Evolutionary conservation across 1,284 basidiomycete species (phyloP), one percentile per base, ranked within the genome.

Genomic region (Heterobasidion annosum): DNA sequence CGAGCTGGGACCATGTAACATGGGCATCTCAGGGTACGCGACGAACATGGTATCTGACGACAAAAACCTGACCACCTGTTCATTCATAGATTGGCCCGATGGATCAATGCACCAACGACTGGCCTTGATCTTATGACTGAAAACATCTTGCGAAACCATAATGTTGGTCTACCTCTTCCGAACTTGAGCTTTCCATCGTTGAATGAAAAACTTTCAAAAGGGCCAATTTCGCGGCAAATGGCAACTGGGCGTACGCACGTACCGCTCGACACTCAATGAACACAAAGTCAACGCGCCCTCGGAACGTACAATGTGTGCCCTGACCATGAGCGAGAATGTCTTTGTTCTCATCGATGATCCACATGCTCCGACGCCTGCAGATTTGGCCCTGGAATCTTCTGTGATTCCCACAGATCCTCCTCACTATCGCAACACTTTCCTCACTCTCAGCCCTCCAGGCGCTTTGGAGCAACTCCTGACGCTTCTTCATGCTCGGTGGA

Each of bases 301-400:
- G 9, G 86, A 88, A 62, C 77, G 87, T 34, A 76, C 77, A 1
- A 87, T 90, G 79, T 83, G 76, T 61, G 72, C 84, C 32, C 71
- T 90, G 19, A 85, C 85, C 5, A 85, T 89, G 83, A 79, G 82
- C 56, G 81, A 88, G 43, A 83, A 85, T 59, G 84, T 85, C 32
- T 91, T 88, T 64, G 85, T 88, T 33, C 74, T 83, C 3, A 68
- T 90, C 25, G 88, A 90, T 60, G 88, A 91, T 65, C 83, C 83
- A 37, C 68, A 74, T 8, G 85, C 85, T 8, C 87, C 85, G 1
- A 77, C 74, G 34, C 76, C 82, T 54, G 74, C 75, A 53, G 87
- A 88, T 55, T 68, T 80, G 8, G 55, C 55, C 37, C 3, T 7
- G 37, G 37, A n/a, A 51, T 62, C 9, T 58, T 61, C 48, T 61